Evolutionary conservation across 2,329 filamentous ascomycete genomes (phyloP).

Genomic region (Tetracladium maxilliforme): DNA sequence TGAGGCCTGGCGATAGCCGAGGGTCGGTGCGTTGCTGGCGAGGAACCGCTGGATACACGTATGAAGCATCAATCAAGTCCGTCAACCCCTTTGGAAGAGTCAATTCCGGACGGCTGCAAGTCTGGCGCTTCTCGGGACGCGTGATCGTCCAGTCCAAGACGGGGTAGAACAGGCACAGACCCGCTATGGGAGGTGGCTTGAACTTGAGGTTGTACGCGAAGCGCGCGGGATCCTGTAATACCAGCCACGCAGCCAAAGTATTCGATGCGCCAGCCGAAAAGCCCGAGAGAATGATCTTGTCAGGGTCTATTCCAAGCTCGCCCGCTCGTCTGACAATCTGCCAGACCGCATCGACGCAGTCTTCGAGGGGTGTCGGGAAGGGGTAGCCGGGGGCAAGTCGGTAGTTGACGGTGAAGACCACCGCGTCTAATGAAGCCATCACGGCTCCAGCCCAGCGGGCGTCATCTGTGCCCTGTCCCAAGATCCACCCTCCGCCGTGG

Average conservation of each 20-base stretch:
- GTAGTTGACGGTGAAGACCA: constrained; percentile 53
- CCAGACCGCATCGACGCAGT: constrained; percentile 48
- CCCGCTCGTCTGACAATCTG: constrained; percentile 40
- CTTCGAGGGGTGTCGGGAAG: constrained; percentile 50
- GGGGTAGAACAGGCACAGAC: constrained; percentile 36
- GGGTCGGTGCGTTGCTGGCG: too few species aligned
- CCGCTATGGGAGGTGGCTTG: neutral
- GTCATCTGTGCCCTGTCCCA: constrained; percentile 48
- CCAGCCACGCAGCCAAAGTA: too few species aligned
- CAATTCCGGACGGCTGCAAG: constrained; percentile 36
- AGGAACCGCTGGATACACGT: too few species aligned
- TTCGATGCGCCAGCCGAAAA: constrained; percentile 50
- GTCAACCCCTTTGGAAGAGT: constrained; percentile 43
- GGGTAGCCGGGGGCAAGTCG: constrained; percentile 50
- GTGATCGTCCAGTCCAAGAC: constrained; percentile 44
- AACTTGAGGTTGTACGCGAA: constrained; percentile 9
- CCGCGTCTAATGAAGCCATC: constrained; percentile 31
- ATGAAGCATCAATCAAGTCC: constrained; percentile 47
- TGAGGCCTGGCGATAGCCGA: constrained; percentile 41
- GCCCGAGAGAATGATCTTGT: constrained; percentile 41
- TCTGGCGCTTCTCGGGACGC: constrained; percentile 38
- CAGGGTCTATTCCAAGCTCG: constrained; percentile 40
- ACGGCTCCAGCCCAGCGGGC: constrained; percentile 42
- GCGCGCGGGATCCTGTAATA: constrained; percentile 20
- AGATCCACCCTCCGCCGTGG: constrained; percentile 52